Conservation (phyloP, 331 rosid species). For the Arachis monticola region DNA sequence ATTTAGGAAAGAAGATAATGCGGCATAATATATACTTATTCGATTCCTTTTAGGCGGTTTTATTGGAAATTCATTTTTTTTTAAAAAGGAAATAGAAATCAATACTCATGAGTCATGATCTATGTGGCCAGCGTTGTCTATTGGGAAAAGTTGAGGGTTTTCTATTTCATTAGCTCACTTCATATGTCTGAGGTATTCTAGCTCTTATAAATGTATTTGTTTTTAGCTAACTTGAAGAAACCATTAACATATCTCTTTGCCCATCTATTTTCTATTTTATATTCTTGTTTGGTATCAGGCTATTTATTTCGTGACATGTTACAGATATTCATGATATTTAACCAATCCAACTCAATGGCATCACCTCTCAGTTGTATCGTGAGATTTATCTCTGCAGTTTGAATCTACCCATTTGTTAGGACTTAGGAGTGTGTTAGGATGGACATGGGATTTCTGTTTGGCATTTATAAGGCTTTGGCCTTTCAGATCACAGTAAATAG, state of each 20-base stretch:
- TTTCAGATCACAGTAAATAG: not conserved
- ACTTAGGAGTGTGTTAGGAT: not conserved
- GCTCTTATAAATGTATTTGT: not conserved
- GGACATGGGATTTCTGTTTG: not conserved
- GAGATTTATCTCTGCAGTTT: constrained; percentile 16
- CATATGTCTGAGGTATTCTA: not conserved
- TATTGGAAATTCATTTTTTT: not conserved
- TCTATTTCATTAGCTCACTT: not conserved
- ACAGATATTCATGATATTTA: not conserved
- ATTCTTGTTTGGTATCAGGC: not conserved
- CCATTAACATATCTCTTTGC: not conserved
- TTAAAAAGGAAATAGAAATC: not conserved
- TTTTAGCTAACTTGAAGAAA: constrained; percentile 7
- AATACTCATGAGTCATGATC: not conserved
- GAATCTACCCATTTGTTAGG: not conserved
- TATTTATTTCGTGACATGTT: constrained; percentile 27
- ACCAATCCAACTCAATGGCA: constrained; percentile 14
- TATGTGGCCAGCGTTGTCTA: not conserved
- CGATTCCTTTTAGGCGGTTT: constrained; percentile 30
- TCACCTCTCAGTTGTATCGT: not conserved
- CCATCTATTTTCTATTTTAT: not conserved
- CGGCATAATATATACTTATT: constrained; percentile 14
- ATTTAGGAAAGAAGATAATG: constrained; percentile 32
- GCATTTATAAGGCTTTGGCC: not conserved
- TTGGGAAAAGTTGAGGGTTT: not conserved